Evolutionary conservation across 495 filamentous ascomycete species (phyloP).

Genomic region (Clohesyomyces aquaticus): DNA sequence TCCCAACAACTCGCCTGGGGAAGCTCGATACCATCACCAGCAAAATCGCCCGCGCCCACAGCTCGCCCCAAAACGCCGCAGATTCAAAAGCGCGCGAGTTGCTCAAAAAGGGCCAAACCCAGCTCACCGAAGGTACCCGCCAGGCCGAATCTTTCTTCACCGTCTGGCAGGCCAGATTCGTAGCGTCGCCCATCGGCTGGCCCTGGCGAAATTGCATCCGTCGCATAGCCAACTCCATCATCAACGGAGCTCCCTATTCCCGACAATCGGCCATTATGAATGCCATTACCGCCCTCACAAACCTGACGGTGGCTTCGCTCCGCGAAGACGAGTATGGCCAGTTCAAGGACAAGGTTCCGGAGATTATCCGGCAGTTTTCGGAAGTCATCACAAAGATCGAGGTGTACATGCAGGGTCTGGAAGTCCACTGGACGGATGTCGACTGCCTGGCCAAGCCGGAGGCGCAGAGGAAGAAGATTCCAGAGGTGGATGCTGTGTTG

Average conservation of each 20-base stretch:
- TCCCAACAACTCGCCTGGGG: conserved; percentile 53
- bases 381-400: conserved; percentile 69
- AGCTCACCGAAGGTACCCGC: conserved; percentile 35
- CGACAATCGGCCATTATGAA: conserved; percentile 67
- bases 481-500: conserved; percentile 64
- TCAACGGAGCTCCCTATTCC: conserved; percentile 71
- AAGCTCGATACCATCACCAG: conserved; percentile 59
- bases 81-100: conserved; percentile 14
- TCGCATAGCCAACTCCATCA: conserved; percentile 61
- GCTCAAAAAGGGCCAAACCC: conserved; percentile 16
- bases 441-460: conserved; percentile 40
- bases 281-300: conserved; percentile 69
- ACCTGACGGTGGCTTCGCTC: conserved; percentile 71
- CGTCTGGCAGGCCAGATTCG: conserved; percentile 4
- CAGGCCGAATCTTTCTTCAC: conserved; percentile 17
- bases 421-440: conserved; percentile 83
- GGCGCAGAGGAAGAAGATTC: conserved; percentile 40
- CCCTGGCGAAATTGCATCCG: conserved; percentile 73
- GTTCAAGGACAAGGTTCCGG: conserved; percentile 76
- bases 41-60: conserved; percentile 58
- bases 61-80: conserved; percentile 29
- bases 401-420: conserved; percentile 61
- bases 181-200: conserved; percentile 60
- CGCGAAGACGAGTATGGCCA: conserved; percentile 85
- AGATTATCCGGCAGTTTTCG: conserved; percentile 72